Evolutionary conservation across 345 rosid species (phyloP).

Genomic region (Linum tenue): DNA sequence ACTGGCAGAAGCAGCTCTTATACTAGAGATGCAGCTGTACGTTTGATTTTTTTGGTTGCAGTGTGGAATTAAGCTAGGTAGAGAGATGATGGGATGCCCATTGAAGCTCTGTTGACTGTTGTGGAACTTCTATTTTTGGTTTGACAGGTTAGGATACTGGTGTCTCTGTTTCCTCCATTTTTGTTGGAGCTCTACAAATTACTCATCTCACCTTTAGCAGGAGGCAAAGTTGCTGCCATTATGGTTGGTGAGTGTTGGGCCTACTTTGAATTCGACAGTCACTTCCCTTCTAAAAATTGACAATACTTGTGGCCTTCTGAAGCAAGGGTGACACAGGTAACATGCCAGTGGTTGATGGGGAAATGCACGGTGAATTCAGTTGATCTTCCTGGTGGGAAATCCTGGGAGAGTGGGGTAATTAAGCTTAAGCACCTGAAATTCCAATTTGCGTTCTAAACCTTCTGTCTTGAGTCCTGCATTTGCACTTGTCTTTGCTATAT

Average conservation of each 20-base stretch:
- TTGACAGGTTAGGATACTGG: conserved; percentile 58
- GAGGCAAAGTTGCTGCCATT: conserved; percentile 62
- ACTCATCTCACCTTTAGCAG: conserved; percentile 61
- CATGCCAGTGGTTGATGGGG: conserved; percentile 98
- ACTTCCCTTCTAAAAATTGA: not conserved
- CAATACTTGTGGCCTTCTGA: conserved; percentile 5
- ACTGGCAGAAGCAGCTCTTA: conserved; percentile 47
- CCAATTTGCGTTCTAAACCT: no score
- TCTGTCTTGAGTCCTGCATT: not conserved
- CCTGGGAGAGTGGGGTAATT: conserved; percentile 64
- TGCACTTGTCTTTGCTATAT: conserved; percentile 5
- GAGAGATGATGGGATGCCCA: not conserved
- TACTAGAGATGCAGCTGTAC: conserved; percentile 61
- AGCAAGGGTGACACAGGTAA: conserved; percentile 81
- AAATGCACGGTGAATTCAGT: conserved; percentile 51
- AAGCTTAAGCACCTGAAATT: no score
- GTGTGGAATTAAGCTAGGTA: not conserved
- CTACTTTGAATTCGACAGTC: not conserved
- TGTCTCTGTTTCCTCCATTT: conserved; percentile 68
- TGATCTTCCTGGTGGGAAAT: conserved; percentile 72
- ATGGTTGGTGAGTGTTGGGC: conserved; percentile 73
- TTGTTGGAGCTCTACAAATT: conserved; percentile 53
- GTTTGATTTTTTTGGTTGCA: not conserved
- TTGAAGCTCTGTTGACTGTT: not conserved
- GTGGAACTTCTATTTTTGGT: not conserved